Evolutionary conservation across 768 basidiomycete genomes (phyloP).

Genomic region (Calvatia gigantea): DNA sequence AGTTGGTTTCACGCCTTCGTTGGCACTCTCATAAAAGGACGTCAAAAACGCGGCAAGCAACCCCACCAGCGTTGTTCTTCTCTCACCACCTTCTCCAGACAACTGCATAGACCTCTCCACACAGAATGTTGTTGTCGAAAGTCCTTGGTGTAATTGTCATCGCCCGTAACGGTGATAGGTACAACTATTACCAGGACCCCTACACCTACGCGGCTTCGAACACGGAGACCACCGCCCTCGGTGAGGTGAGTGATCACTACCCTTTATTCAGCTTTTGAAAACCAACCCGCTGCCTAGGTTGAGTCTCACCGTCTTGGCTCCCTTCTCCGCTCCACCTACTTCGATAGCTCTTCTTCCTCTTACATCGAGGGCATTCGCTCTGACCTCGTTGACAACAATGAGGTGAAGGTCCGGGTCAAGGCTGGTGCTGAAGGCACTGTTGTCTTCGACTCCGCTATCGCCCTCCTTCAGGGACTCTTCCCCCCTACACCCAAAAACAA

Average conservation of each 20-base stretch:
- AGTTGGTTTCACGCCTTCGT: not conserved
- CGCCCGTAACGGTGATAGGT: conserved; percentile 76
- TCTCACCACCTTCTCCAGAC: conserved; percentile 16
- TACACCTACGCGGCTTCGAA: conserved; percentile 56
- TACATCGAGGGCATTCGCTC: conserved; percentile 63
- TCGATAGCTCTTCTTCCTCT: conserved; percentile 61
- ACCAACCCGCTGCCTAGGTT: conserved; percentile 35
- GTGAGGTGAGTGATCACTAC: conserved; percentile 47
- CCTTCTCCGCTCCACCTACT: conserved; percentile 61
- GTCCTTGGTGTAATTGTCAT: conserved; percentile 78
- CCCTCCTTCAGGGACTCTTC: conserved; percentile 82
- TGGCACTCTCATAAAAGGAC: conserved; percentile 18
- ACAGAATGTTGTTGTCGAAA: conserved; percentile 44
- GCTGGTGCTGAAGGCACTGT: conserved; percentile 82
- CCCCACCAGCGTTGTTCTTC: conserved; percentile 18
- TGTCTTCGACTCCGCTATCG: conserved; percentile 83
- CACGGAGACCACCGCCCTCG: conserved; percentile 73
- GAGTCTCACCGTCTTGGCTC: conserved; percentile 66
- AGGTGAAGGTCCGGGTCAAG: conserved; percentile 77
- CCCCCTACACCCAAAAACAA: conserved; percentile 74
- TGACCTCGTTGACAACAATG: conserved; percentile 69
- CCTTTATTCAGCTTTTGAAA: not conserved
- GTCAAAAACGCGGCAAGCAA: conserved; percentile 14
- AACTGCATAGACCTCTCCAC: conserved; percentile 13
- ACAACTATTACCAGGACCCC: conserved; percentile 69